Base-by-base conservation (phyloP, 768 basidiomycete species). In the Mycena kentingensis region DNA sequence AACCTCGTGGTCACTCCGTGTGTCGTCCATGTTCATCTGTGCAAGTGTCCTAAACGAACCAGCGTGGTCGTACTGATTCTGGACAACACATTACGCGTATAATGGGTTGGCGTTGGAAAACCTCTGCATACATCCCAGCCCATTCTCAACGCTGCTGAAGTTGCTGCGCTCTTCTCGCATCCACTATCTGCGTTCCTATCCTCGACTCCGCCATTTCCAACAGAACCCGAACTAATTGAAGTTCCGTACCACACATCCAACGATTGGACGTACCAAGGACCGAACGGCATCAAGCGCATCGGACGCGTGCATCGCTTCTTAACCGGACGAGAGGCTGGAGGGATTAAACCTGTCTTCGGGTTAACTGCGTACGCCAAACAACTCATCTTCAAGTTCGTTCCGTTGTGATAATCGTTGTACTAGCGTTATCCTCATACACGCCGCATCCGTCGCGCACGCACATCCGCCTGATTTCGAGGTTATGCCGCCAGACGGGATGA, bases 271-370 rank as follows among this genome's bases (percentile, higher is more conserved):
- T 79, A 75, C 65, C 65, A 68, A n/a, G 73, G 74, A 19, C 73
- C 75, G 2, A 70, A 73, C 7, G 67, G 65, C 6, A 49, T 61
- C 2, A 67, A 63, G 34, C 70, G 77, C 34, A 65, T 64, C 5
- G 71, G 78, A 16, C 81, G 90, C 21, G 76, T 83, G 57, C 93
- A 95, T 68, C 73, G 77, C 16, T 96, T 96, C 73, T 74, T 93
- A 45, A 96, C 93, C 1, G 93, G 93, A 0, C 74, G 92, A 35
- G 93, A 96, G 65, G 83, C 79, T 2, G 84, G 85, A 13, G 92
- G 93, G 0, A 80, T 91, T 13, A 94, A 92, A 62, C 93, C 93
- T n/a, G 82, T 95, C 0, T 90, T 84, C 59, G 93, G 93, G 7
- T 70, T 96, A 8, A 96, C 93, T 25, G 84, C 92, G 91, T 94